Evolutionary conservation across 495 filamentous ascomycete species (phyloP).

Genomic region (Penicillium alfredii): DNA sequence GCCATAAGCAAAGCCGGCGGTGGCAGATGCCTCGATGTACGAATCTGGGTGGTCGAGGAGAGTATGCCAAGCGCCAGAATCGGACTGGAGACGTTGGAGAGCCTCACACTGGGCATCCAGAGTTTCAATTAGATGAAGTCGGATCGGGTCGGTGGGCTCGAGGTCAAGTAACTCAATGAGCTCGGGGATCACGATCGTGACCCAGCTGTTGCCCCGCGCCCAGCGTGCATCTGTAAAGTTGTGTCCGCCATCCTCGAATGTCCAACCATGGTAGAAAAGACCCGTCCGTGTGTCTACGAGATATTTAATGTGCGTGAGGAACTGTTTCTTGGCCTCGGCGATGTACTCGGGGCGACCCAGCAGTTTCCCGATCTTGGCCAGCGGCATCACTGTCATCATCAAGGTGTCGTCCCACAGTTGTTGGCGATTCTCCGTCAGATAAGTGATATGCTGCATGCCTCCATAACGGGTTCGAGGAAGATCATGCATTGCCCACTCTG

Average conservation of each 20-base stretch:
- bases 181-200: conserved; percentile 70
- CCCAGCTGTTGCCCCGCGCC: conserved; percentile 63
- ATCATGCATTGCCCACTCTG: conserved; percentile 69
- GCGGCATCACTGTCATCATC: conserved; percentile 74
- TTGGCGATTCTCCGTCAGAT: conserved; percentile 55
- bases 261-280: conserved; percentile 71
- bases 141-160: conserved; percentile 48
- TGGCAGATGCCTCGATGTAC: conserved; percentile 66
- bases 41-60: conserved; percentile 57
- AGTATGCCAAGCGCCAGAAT: conserved; percentile 60
- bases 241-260: conserved; percentile 59
- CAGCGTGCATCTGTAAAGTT: conserved; percentile 66
- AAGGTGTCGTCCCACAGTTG: conserved; percentile 76
- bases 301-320: conserved; percentile 66
- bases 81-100: conserved; percentile 48
- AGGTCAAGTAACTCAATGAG: conserved; percentile 62
- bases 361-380: conserved; percentile 67
- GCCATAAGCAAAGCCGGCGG: conserved; percentile 70
- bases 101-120: conserved; percentile 59
- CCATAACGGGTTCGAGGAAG: conserved; percentile 61
- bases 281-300: conserved; percentile 62
- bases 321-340: conserved; percentile 68
- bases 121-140: conserved; percentile 54
- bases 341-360: conserved; percentile 59
- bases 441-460: conserved; percentile 71